Evolutionary conservation across 2,329 filamentous ascomycete genomes (phyloP).

Genomic region (Cytospora piceicola): DNA sequence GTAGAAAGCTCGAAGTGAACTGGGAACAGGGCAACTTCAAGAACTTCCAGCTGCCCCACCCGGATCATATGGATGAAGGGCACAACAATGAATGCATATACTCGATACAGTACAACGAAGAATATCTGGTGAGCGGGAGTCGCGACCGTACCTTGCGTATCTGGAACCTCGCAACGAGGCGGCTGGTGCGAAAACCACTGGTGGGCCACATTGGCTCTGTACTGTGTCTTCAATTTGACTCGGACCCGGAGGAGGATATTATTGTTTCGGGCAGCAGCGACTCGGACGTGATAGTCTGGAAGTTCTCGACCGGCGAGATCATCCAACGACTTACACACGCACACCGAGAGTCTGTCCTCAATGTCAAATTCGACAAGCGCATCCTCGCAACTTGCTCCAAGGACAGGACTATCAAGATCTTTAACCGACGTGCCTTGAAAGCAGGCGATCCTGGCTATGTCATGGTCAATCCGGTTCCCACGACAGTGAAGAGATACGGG

Average conservation of each 20-base stretch:
- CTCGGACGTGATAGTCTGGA: conserved; percentile 87
- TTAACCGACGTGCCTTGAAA: conserved; percentile 76
- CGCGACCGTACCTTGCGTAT: conserved; percentile 85
- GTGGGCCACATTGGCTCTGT: conserved; percentile 83
- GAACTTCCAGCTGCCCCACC: conserved; percentile 91
- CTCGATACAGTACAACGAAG: conserved; percentile 84
- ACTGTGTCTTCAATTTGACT: conserved; percentile 92
- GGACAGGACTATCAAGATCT: conserved; percentile 95
- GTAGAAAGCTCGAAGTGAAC: conserved; percentile 82
- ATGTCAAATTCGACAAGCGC: conserved; percentile 87
- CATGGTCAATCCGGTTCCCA: conserved; percentile 56
- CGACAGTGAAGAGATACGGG: conserved; percentile 57
- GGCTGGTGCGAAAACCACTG: conserved; percentile 75
- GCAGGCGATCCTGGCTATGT: conserved; percentile 62
- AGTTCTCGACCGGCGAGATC: conserved; percentile 85
- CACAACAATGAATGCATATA: conserved; percentile 89
- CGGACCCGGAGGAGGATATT: conserved; percentile 82
- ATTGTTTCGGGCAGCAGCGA: conserved; percentile 97
- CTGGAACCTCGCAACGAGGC: conserved; percentile 84
- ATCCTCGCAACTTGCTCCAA: conserved; percentile 97
- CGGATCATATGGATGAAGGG: conserved; percentile 76
- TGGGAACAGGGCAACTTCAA: conserved; percentile 83
- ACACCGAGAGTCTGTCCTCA: conserved; percentile 89
- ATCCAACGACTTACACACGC: conserved; percentile 76
- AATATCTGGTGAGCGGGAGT: conserved; percentile 91